phyloP scores from a whole-genome alignment of 345 rosid genomes.

The Adansonia digitata region DNA sequence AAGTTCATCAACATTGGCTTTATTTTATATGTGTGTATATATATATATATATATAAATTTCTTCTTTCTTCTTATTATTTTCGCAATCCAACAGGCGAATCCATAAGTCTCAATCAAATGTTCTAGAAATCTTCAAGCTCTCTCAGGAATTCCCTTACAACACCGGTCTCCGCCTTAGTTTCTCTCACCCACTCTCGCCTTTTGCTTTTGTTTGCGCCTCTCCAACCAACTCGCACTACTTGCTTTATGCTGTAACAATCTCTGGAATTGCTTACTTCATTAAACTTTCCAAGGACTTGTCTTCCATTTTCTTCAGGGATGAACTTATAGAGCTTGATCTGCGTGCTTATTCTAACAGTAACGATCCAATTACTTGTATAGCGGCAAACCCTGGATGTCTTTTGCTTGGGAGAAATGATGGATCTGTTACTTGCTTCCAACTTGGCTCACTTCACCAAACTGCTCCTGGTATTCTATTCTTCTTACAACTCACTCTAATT shows the following conservation, averaged over 20 bases:
- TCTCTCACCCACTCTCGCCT: slow-evolving; percentile 59
- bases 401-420: slow-evolving; percentile 62
- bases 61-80: background rate
- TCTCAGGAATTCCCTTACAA: slow-evolving; percentile 42
- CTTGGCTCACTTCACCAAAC: slow-evolving; percentile 40
- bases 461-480: slow-evolving; percentile 47
- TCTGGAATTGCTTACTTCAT: slow-evolving; percentile 66
- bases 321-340: slow-evolving; percentile 47
- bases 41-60: too few species aligned
- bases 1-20: background rate
- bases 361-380: slow-evolving; percentile 40
- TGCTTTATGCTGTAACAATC: slow-evolving; percentile 55
- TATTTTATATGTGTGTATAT: too few species aligned
- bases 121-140: slow-evolving; percentile 61
- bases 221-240: slow-evolving; percentile 30
- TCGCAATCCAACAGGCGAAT: slow-evolving; percentile 40
- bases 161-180: slow-evolving; percentile 57
- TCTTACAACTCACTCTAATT: background rate
- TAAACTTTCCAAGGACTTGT: slow-evolving; percentile 35
- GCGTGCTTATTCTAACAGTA: slow-evolving; percentile 27
- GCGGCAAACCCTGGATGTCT: slow-evolving; percentile 57
- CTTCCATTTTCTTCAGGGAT: slow-evolving; percentile 41
- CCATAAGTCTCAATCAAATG: slow-evolving; percentile 36
- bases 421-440: slow-evolving; percentile 56
- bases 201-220: slow-evolving; percentile 49